Evolutionary conservation across 2,329 filamentous ascomycete genomes (phyloP), one percentile per base, ranked within the genome.

Genomic region (Pseudogymnoascus sp.): DNA sequence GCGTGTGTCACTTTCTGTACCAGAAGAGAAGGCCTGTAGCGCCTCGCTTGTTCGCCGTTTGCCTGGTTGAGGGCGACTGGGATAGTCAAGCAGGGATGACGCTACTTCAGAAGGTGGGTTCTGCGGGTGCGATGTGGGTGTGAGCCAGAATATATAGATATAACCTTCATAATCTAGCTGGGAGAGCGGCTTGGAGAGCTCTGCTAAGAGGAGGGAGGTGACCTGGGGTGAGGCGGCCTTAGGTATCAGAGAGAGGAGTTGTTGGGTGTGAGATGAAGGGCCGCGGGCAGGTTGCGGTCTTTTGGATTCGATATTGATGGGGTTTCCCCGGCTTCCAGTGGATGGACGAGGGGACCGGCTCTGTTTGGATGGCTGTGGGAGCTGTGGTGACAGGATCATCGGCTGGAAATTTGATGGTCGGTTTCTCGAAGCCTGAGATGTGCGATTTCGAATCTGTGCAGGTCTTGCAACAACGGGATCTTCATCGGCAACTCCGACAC

Each of bases 131-230:
- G 80, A 81, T 36, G 82, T 79, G 33, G 91, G 86, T 0, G 91
- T 97, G 21, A 97, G 81, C 92, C 93, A 97, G 80, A 97, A 99
- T 74, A 99, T 96, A 80, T 99, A 99, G 67, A 99, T 97, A 76
- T 94, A 99, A 37, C 94, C 94, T 10, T 88, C 79, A 67, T 95
- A 90, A 66, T 94, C 90, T 60, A 81, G 77, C 21, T 84, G 78
- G 0, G 90, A 92, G 50, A 92, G 83, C 1, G 80, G 91, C 78
- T 82, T 94, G 71, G 74, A 84, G 8, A 97, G 80, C 73, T 97
- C 92, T 2, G 87, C 79, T 63, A 93, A 81, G 3, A 97, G 79
- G 4, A 80, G 76, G 0, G 90, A 87, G 0, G 89, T 80, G 0
- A 85, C 88, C 67, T 87, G 78, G 1, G 89, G 85, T 1, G 86